These are phyloP conservation scores for Cenococcum geophilum DNA, from an alignment of 495 filamentous ascomycete genomes.

Conservation along the genomic window DNA sequence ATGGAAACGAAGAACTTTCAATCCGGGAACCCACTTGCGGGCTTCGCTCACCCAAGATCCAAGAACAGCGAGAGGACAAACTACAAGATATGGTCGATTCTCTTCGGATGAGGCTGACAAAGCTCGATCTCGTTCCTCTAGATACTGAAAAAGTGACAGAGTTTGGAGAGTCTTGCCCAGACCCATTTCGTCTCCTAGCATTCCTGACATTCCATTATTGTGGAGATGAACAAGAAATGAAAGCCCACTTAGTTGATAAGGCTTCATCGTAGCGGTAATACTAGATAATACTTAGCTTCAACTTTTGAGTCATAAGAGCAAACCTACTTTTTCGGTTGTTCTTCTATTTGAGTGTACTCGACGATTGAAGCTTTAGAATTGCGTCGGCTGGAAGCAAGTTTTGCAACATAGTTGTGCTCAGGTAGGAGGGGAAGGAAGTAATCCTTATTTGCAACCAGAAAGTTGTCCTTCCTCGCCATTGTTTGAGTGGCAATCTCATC, in stretches of 20 bases:
- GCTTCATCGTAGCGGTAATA: slow-evolving; percentile 52
- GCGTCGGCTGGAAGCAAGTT: slow-evolving; percentile 34
- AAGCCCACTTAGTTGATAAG: slow-evolving; percentile 57
- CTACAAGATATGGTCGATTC: slow-evolving; percentile 51
- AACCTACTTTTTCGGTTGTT: slow-evolving; percentile 47
- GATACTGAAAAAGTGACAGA: slow-evolving; percentile 50
- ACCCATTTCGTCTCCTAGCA: slow-evolving; percentile 61
- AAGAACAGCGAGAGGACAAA: slow-evolving; percentile 55
- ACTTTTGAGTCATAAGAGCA: background rate
- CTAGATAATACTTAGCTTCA: slow-evolving; percentile 15
- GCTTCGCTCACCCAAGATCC: slow-evolving; percentile 54
- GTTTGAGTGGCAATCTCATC: slow-evolving; percentile 45
- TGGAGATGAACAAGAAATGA: slow-evolving; percentile 56
- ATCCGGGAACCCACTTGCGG: slow-evolving; percentile 51
- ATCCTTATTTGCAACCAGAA: slow-evolving; percentile 48
- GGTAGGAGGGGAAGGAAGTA: slow-evolving; percentile 52
- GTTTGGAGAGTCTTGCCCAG: slow-evolving; percentile 58
- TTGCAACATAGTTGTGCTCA: slow-evolving; percentile 47
- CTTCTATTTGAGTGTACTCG: slow-evolving; percentile 44
- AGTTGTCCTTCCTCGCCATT: slow-evolving; percentile 45
- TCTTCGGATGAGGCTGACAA: slow-evolving; percentile 28
- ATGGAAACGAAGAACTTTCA: slow-evolving; percentile 54
- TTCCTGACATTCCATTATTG: slow-evolving; percentile 52
- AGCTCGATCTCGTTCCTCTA: slow-evolving; percentile 39
- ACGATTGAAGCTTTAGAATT: slow-evolving; percentile 15